Conservation (phyloP, 371 early-diverging fungal genomes). For the Dinochytrium kinnereticum region DNA sequence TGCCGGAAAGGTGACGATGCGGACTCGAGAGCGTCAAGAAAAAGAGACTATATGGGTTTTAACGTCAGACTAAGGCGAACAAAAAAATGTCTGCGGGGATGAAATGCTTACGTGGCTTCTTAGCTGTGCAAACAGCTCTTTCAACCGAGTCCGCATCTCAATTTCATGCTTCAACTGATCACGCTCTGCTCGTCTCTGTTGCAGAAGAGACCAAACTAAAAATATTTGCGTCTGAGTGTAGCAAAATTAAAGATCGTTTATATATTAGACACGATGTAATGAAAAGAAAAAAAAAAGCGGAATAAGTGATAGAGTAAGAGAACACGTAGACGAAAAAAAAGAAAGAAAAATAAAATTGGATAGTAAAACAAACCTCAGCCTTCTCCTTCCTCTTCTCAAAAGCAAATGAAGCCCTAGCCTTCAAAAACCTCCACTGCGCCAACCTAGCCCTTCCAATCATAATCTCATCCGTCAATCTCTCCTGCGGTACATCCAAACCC, state of each 20-base stretch:
- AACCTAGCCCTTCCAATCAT: background rate
- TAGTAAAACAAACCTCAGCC: slow-evolving; percentile 2
- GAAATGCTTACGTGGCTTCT: background rate
- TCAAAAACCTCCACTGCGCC: background rate
- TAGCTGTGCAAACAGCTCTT: background rate
- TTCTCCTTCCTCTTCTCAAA: slow-evolving; percentile 15
- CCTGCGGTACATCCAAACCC: background rate
- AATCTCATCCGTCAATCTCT: background rate
- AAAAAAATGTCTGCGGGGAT: background rate
- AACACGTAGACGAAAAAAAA: no score
- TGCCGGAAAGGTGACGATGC: background rate
- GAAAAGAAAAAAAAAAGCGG: background rate
- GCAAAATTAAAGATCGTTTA: background rate
- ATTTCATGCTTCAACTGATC: background rate
- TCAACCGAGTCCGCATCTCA: background rate
- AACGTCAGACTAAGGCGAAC: background rate
- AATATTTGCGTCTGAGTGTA: background rate
- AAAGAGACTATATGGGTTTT: background rate
- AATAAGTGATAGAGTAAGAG: no score
- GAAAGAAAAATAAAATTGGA: background rate
- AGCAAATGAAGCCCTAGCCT: background rate
- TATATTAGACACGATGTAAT: no score
- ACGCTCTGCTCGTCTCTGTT: background rate
- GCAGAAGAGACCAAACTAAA: background rate
- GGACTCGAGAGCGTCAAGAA: background rate